phyloP scores from a whole-genome alignment of 495 filamentous ascomycete genomes.

The Alectoria sarmentosa region DNA sequence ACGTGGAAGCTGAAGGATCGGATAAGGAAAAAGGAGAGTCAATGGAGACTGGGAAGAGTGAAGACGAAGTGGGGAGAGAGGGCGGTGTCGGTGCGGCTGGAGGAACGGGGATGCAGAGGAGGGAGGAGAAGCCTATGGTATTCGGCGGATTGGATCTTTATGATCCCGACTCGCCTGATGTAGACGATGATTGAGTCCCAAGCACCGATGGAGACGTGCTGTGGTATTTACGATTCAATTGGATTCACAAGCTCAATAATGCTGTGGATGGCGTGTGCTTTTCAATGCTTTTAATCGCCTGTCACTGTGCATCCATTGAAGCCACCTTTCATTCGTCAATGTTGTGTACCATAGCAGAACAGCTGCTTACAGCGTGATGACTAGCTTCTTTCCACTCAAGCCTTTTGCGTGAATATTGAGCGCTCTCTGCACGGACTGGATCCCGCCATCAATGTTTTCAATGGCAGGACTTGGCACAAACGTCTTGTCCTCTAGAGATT shows the following conservation, averaged over 20 bases:
- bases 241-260: not conserved
- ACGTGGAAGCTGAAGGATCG: slow-evolving; percentile 47
- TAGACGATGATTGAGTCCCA: slow-evolving; percentile 14
- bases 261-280: not conserved
- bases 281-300: not conserved
- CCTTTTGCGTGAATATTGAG: slow-evolving; percentile 25
- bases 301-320: not conserved
- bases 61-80: slow-evolving; percentile 32
- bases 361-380: slow-evolving; percentile 19
- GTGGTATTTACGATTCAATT: too few species aligned
- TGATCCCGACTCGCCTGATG: slow-evolving; percentile 21
- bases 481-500: slow-evolving; percentile 21
- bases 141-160: slow-evolving; percentile 33
- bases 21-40: slow-evolving; percentile 40
- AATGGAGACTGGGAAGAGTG: slow-evolving; percentile 17
- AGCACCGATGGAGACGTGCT: not conserved
- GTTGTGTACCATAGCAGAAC: not conserved
- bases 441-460: slow-evolving; percentile 25
- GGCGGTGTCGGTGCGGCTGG: slow-evolving; percentile 21
- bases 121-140: slow-evolving; percentile 32
- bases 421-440: slow-evolving; percentile 23
- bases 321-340: not conserved
- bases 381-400: slow-evolving; percentile 26
- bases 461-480: slow-evolving; percentile 25
- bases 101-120: slow-evolving; percentile 26